phyloP scores from a whole-genome alignment of 2,329 filamentous ascomycete species.

The Epichloe uncinata region DNA sequence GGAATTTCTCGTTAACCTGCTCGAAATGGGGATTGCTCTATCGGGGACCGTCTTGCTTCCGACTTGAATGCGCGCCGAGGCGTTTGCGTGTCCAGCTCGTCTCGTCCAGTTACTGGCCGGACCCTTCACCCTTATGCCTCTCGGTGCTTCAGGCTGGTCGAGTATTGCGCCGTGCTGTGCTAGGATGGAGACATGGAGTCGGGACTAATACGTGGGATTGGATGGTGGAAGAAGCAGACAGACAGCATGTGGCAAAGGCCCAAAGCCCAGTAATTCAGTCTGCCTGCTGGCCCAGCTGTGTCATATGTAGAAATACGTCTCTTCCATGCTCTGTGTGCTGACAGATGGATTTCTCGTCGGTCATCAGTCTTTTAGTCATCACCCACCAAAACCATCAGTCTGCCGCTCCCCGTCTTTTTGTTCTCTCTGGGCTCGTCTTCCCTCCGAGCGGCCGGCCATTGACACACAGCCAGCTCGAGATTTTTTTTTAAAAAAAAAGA shows the following conservation, averaged over 20 bases:
- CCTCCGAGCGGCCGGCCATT: too few relatives aligned
- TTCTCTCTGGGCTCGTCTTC: not conserved
- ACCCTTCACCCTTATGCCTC: not conserved
- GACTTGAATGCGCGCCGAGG: not conserved
- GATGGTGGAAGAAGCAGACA: not conserved
- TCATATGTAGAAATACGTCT: not conserved
- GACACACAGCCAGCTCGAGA: not conserved
- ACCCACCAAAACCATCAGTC: not conserved
- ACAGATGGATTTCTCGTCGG: not conserved
- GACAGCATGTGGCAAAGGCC: constrained; percentile 2
- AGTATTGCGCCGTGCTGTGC: too few relatives aligned
- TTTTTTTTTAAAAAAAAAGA: too few relatives aligned
- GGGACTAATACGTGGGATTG: not conserved
- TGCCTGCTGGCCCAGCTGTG: not conserved
- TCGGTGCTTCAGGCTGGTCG: too few relatives aligned
- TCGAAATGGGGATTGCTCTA: not conserved
- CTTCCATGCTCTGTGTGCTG: not conserved
- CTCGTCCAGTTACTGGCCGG: not conserved
- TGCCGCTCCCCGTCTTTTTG: not conserved
- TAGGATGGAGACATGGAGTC: not conserved
- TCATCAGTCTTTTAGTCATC: not conserved
- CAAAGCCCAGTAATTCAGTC: not conserved
- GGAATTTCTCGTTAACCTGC: not conserved
- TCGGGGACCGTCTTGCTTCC: not conserved
- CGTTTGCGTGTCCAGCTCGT: not conserved